Conservation (phyloP, 306 rosid genomes). For the Vigna trinervia region DNA sequence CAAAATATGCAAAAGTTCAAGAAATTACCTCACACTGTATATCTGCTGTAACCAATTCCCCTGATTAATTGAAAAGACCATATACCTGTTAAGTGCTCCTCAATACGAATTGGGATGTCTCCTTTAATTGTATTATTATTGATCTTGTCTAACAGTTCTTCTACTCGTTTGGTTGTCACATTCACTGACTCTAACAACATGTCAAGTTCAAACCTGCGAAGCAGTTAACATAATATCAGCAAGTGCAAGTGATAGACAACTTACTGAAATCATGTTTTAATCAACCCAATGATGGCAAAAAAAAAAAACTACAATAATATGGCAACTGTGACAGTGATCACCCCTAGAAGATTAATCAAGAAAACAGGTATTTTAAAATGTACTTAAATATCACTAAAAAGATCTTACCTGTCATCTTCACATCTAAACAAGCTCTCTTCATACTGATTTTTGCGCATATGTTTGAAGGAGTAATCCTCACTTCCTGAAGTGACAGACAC, state of each 20-base stretch:
- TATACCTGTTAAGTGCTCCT: slow-evolving; percentile 92
- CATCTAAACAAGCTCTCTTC: slow-evolving; percentile 99
- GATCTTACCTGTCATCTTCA: slow-evolving; percentile 94
- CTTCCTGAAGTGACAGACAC: slow-evolving; percentile 99
- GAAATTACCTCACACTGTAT: slow-evolving; percentile 24
- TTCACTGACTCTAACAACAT: slow-evolving; percentile 98
- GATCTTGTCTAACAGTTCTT: slow-evolving; percentile 87
- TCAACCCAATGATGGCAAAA: slow-evolving; percentile 6
- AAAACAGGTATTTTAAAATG: slow-evolving; percentile 2
- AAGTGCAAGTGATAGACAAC: slow-evolving; percentile 26
- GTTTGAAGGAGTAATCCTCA: slow-evolving; percentile 98
- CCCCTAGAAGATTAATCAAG: slow-evolving; percentile 9
- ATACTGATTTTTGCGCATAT: slow-evolving; percentile 99
- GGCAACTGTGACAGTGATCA: slow-evolving; percentile 15
- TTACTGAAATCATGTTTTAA: slow-evolving; percentile 21
- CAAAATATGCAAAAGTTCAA: slow-evolving; percentile 45
- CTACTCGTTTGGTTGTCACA: slow-evolving; percentile 85
- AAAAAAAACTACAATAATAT: slow-evolving; percentile 4
- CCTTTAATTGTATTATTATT: slow-evolving; percentile 70
- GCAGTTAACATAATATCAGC: slow-evolving; percentile 48
- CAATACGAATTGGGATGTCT: slow-evolving; percentile 74
- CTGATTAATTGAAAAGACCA: slow-evolving; percentile 39
- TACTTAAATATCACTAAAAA: slow-evolving; percentile 35
- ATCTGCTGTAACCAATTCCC: slow-evolving; percentile 37
- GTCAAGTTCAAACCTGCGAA: slow-evolving; percentile 93